phyloP scores from a whole-genome alignment of 768 basidiomycete species.

The Leccinum pellstonianum region DNA sequence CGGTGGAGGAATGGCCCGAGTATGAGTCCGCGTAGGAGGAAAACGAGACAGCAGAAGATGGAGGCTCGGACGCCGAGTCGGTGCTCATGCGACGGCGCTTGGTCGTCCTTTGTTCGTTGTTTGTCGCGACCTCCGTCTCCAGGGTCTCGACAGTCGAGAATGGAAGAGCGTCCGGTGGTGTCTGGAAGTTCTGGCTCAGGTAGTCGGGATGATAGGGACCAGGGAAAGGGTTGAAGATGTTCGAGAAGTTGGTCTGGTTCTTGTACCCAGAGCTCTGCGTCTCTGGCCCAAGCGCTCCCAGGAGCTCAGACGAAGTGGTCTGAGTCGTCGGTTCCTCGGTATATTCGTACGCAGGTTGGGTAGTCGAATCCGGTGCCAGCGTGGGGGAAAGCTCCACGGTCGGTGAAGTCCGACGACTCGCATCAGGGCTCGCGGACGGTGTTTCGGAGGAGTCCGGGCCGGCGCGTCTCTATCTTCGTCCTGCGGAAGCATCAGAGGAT shows the following conservation, averaged over 20 bases:
- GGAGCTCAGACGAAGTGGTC: slow-evolving; percentile 49
- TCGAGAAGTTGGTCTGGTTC: slow-evolving; percentile 30
- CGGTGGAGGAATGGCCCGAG: too few species aligned
- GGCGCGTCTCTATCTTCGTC: slow-evolving; percentile 40
- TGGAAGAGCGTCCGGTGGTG: slow-evolving; percentile 50
- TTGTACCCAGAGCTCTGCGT: slow-evolving; percentile 26
- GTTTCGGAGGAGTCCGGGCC: slow-evolving; percentile 59
- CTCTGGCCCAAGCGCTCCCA: slow-evolving; percentile 43
- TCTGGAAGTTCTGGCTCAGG: slow-evolving; percentile 49
- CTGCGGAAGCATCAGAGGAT: too few species aligned
- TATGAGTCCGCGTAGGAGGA: too few species aligned
- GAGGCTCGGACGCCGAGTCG: slow-evolving; percentile 48
- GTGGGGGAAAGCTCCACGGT: slow-evolving; percentile 58
- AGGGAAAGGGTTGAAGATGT: slow-evolving; percentile 51
- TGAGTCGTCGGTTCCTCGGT: slow-evolving; percentile 42
- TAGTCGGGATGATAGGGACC: slow-evolving; percentile 79
- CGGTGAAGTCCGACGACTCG: slow-evolving; percentile 72
- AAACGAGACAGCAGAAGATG: slow-evolving; percentile 50
- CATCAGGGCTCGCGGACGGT: slow-evolving; percentile 72
- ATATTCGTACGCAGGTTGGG: slow-evolving; percentile 53
- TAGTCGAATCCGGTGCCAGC: slow-evolving; percentile 69
- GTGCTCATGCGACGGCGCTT: slow-evolving; percentile 77
- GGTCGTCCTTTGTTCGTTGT: slow-evolving; percentile 39
- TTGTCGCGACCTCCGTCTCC: slow-evolving; percentile 39
- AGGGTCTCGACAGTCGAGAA: slow-evolving; percentile 49